Percentiles rank a stretch among this genome's conserved stretches.
Conservation (phyloP, 768 basidiomycete species). For the Boletellus sp. region DNA sequence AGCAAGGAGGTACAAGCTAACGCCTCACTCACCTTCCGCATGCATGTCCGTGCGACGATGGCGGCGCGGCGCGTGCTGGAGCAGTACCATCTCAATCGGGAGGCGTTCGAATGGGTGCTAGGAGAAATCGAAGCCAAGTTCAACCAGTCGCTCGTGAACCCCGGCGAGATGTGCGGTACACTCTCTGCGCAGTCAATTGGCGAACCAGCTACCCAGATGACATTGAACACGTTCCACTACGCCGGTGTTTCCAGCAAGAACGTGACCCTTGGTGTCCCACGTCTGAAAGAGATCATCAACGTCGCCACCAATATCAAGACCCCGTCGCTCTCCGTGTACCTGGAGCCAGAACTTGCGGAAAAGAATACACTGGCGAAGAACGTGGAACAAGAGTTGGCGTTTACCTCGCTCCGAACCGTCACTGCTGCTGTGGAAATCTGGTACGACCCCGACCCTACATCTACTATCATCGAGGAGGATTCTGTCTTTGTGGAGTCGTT, state of each 20-base stretch:
- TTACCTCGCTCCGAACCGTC: conserved; percentile 89
- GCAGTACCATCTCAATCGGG: conserved; percentile 79
- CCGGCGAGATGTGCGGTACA: conserved; percentile 99
- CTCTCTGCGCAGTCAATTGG: conserved; percentile 98
- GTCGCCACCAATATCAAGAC: conserved; percentile 99
- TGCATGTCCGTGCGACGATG: conserved; percentile 88
- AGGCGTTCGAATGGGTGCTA: conserved; percentile 97
- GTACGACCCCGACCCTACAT: conserved; percentile 91
- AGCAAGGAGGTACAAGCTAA: conserved; percentile 80
- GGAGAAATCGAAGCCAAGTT: conserved; percentile 95
- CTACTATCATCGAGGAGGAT: conserved; percentile 96
- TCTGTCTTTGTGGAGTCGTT: conserved; percentile 94
- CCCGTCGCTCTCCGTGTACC: conserved; percentile 90
- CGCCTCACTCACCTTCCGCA: conserved; percentile 87
- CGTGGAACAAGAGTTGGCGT: conserved; percentile 90
- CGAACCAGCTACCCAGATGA: conserved; percentile 99
- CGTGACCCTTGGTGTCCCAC: conserved; percentile 98
- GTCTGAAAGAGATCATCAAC: conserved; percentile 98
- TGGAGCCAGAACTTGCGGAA: conserved; percentile 64
- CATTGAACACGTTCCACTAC: conserved; percentile 99
- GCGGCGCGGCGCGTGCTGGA: conserved; percentile 86
- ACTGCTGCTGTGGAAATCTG: conserved; percentile 96
- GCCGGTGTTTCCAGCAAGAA: conserved; percentile 99
- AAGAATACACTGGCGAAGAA: conserved; percentile 71
- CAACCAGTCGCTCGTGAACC: conserved; percentile 86